Base-by-base conservation (phyloP, 176 grass and related monocot genomes). In the Triticum dicoccoides region DNA sequence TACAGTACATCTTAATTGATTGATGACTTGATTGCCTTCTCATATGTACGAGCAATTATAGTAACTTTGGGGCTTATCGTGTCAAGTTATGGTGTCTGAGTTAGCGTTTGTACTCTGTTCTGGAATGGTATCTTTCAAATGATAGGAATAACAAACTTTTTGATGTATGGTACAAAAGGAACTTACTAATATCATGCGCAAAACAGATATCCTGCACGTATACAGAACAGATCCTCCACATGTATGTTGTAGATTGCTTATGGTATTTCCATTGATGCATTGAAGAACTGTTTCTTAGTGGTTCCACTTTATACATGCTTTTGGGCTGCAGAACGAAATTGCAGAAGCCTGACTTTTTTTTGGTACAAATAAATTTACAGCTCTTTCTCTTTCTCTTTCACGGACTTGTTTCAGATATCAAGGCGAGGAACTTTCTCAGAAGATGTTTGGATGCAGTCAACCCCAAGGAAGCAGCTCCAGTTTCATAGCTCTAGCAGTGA, bases 391-490 rank as follows among this genome's bases (percentile, higher is more conserved):
- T 5, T 71, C 24, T 9, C 44, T 58, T 2, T 87, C 66, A 56
- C 65, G 56, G 10, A 54, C 8, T 37, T 3, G 49, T 80, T 84
- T 73, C 82, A 93, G 91, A 59, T 52, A 54, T 44, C 73, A 30
- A 88, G 78, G 52, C 56, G 34, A 8, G 77, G 58, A 78, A 61
- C 66, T 88, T 87, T 82, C 34, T 83, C 59, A 75, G 27, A 41
- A 76, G 76, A 91, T 18, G 13, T 80, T 59, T 76, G 70, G 76
- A 76, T 76, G 49, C 51, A 79, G 5, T 93, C 88, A 29, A 90
- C 85, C 68, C 91, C 88, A 85, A 85, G 78, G 77, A 93, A 83
- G 91, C 83, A 78, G 67, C 58, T 69, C 65, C 78, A 74, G 6
- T 44, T 77, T 81, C 69, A 27, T 69, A 64, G 32, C 81, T 76